Conservation (phyloP, 164 flowering plant genomes). For the Sedum album region DNA sequence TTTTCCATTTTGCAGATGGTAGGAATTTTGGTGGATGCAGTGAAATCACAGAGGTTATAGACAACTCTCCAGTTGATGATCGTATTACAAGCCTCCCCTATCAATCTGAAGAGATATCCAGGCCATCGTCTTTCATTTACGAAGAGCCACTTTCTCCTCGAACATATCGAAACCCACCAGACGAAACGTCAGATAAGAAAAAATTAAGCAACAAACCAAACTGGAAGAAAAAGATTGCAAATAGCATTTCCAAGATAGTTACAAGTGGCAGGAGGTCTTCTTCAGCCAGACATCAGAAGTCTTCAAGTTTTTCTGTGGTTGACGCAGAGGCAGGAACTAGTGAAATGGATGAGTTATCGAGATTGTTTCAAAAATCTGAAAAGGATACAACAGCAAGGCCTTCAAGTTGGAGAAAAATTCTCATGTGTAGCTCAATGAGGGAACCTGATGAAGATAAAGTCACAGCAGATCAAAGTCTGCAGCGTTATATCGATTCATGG, state of each 20-base stretch:
- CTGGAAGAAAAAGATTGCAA: constrained; percentile 7
- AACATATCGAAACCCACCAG: not conserved
- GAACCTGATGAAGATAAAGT: not conserved
- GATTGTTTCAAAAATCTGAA: not conserved
- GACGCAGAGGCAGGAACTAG: not conserved
- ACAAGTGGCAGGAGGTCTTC: not conserved
- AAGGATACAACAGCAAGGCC: constrained; percentile 1
- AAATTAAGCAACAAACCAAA: not conserved
- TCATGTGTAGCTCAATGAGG: constrained; percentile 3
- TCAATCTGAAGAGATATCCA: not conserved
- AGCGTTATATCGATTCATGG: constrained; percentile 1
- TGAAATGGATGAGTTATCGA: not conserved
- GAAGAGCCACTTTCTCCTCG: constrained; percentile 1
- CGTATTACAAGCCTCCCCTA: not conserved
- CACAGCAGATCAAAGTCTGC: constrained; percentile 1
- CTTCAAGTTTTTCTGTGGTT: not conserved
- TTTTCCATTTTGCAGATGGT: not conserved
- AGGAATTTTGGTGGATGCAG: not conserved
- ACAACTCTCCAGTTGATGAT: not conserved
- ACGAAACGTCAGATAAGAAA: not conserved
- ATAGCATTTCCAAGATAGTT: not conserved
- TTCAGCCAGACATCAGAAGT: not conserved
- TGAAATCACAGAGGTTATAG: not conserved
- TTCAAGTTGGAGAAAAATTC: not conserved
- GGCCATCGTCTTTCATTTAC: not conserved